These are phyloP conservation scores for Ambispora gerdemannii DNA, from an alignment of 192 early-diverging fungal species.

Conservation along the genomic window DNA sequence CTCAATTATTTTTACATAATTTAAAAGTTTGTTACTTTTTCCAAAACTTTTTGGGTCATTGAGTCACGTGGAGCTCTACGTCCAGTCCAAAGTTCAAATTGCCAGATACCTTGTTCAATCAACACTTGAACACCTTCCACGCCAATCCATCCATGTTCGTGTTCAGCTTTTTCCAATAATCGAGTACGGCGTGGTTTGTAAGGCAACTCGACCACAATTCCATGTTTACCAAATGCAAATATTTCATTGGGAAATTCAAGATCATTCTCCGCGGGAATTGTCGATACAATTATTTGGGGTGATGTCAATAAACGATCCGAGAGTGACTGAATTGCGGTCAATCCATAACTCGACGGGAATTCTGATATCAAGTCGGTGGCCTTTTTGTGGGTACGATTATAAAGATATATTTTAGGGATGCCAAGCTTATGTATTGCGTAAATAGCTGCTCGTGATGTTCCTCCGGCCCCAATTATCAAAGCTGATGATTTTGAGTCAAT, in stretches of 20 bases:
- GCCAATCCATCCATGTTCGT: constrained; percentile 55
- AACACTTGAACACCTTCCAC: constrained; percentile 87
- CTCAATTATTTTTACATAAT: too few relatives aligned
- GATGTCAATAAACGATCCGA: constrained; percentile 27
- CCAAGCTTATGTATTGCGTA: constrained; percentile 77
- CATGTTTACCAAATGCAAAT: constrained; percentile 42
- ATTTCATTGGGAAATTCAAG: constrained; percentile 54
- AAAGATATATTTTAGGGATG: constrained; percentile 66
- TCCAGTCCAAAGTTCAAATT: constrained; percentile 87
- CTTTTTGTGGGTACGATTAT: constrained; percentile 81
- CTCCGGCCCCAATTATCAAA: constrained; percentile 91
- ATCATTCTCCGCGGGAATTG: constrained; percentile 78
- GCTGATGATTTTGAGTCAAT: constrained; percentile 43
- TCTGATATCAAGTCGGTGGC: constrained; percentile 62
- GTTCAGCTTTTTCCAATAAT: constrained; percentile 63
- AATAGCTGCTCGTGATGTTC: constrained; percentile 87
- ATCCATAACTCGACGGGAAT: constrained; percentile 55
- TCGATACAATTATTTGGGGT: constrained; percentile 65
- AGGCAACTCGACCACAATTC: constrained; percentile 91
- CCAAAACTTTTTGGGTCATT: constrained; percentile 52
- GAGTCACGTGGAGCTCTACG: constrained; percentile 48
- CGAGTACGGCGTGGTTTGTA: constrained; percentile 85
- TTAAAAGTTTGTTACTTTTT: too few relatives aligned
- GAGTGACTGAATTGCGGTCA: constrained; percentile 49
- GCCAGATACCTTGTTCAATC: constrained; percentile 88